A percentile compares a stretch with the other conserved stretches of the same genome.
Conservation (phyloP, 352 stramenopile species). For the Globisporangium sylvaticum region DNA sequence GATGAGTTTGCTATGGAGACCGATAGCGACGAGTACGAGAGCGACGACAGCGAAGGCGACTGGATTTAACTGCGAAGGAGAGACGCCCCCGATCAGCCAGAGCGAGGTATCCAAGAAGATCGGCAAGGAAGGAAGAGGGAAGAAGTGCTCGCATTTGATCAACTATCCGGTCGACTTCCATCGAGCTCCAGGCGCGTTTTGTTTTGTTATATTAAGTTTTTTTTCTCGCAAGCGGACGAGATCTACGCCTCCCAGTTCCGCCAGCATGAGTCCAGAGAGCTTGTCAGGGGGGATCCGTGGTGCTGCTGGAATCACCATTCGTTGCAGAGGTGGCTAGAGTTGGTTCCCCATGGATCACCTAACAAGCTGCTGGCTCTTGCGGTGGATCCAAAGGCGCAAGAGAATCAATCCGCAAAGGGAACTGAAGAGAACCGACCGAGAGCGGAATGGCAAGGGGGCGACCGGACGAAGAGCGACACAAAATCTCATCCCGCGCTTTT, state of each 20-base stretch:
- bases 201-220: slow-evolving; percentile 17
- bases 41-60: slow-evolving; percentile 71
- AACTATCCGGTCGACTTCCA: not conserved
- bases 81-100: not conserved
- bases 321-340: not conserved
- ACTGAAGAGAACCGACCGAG: not conserved
- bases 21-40: slow-evolving; percentile 46
- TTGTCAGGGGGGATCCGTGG: not conserved
- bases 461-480: not conserved
- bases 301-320: not conserved
- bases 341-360: not conserved
- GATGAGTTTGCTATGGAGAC: slow-evolving; percentile 38
- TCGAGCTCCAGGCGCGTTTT: slow-evolving; percentile 4
- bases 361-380: not conserved
- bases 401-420: not conserved
- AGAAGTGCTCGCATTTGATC: not conserved
- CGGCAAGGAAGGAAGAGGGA: not conserved
- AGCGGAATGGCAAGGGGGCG: not conserved
- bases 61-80: slow-evolving; percentile 45
- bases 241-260: not conserved
- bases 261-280: not conserved
- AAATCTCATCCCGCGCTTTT: not conserved
- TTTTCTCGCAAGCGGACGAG: slow-evolving; percentile 1
- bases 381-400: not conserved
- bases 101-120: not conserved